Percentiles rank a stretch among this genome's conserved stretches.
Conservation (phyloP, 495 filamentous ascomycete species). For the Talaromyces ruber region DNA sequence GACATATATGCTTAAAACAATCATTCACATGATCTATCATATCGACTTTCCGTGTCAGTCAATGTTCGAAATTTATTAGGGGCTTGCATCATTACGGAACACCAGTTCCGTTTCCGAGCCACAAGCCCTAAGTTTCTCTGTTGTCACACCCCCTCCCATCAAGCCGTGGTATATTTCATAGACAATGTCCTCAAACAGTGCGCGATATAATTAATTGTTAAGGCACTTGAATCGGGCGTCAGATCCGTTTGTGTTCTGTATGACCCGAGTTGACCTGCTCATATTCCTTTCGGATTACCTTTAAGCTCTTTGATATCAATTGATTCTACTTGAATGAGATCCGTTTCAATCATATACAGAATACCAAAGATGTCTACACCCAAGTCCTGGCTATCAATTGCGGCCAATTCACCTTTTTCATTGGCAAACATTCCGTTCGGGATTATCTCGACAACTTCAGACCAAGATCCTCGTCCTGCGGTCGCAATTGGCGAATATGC, state of each 20-base stretch:
- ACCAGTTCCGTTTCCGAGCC: background rate
- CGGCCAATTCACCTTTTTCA: conserved; percentile 64
- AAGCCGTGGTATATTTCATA: background rate
- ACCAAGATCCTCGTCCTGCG: conserved; percentile 51
- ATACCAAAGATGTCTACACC: background rate
- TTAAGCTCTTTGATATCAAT: no score
- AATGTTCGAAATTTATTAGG: background rate
- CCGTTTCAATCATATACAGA: background rate
- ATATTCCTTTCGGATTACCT: background rate
- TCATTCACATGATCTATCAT: background rate
- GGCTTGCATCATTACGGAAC: background rate
- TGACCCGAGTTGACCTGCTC: no score
- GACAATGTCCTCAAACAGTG: background rate
- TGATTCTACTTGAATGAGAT: background rate
- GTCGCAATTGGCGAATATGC: conserved; percentile 70
- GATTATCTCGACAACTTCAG: conserved; percentile 57
- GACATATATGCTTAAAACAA: background rate
- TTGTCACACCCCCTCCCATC: background rate
- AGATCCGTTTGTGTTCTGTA: background rate
- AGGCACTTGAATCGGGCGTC: background rate
- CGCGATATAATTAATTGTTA: background rate
- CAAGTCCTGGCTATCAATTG: conserved; percentile 54
- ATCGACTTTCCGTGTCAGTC: background rate
- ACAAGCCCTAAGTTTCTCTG: background rate
- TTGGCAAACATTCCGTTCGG: conserved; percentile 90